phyloP scores from a whole-genome alignment of 257 asterid species.

The Fraxinus excelsior region DNA sequence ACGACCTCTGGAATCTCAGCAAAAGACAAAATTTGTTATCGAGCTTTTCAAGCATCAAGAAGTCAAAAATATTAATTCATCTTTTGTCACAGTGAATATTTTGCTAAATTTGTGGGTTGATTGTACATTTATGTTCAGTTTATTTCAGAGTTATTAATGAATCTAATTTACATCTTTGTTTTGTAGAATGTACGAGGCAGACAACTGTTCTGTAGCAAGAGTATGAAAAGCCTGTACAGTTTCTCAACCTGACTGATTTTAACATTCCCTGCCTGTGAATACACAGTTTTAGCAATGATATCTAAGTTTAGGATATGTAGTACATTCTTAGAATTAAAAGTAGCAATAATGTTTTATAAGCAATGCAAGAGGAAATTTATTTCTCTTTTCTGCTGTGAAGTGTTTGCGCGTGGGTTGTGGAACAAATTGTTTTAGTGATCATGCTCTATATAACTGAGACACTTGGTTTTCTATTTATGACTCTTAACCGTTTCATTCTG shows the following conservation, averaged over 20 bases:
- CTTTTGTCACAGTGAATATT: neutral
- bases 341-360: neutral
- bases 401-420: neutral
- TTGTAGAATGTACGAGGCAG: constrained; percentile 15
- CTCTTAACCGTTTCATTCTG: neutral
- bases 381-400: neutral
- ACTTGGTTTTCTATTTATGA: no score
- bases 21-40: neutral
- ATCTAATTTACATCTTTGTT: neutral
- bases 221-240: constrained; percentile 18
- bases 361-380: neutral
- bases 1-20: neutral
- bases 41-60: constrained; percentile 1
- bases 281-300: constrained; percentile 2
- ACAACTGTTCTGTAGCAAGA: constrained; percentile 9
- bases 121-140: neutral
- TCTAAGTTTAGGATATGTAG: constrained; percentile 4
- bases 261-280: constrained; percentile 30
- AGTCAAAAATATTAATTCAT: neutral
- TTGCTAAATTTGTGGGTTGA: neutral
- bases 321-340: neutral
- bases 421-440: neutral
- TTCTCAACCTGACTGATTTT: constrained; percentile 14
- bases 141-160: neutral
- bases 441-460: neutral